Percentiles rank a stretch among this genome's conserved stretches.
These are phyloP conservation scores for Saprolegnia diclina DNA, from an alignment of 352 stramenopile genomes.

Conservation along the genomic window DNA sequence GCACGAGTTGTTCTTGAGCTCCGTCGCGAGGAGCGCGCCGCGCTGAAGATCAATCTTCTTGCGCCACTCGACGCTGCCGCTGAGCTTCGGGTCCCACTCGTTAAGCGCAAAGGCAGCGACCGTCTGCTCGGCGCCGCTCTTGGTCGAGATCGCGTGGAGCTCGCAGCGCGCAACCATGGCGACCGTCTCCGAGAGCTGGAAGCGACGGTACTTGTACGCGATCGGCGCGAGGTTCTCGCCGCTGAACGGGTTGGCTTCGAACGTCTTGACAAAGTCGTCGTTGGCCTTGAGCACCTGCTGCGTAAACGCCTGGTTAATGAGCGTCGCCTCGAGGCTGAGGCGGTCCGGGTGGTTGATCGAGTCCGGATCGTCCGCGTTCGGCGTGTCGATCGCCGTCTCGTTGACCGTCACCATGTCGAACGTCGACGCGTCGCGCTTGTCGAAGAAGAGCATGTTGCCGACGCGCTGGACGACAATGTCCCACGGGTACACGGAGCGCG, in stretches of 20 bases:
- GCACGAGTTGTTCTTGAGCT: conserved; percentile 99
- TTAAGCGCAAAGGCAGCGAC: conserved; percentile 96
- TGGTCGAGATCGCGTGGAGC: conserved; percentile 87
- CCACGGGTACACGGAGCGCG: conserved; percentile 95
- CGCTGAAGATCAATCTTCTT: conserved; percentile 96
- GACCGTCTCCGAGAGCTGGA: conserved; percentile 85
- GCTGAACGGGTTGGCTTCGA: conserved; percentile 91
- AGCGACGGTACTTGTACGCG: conserved; percentile 97
- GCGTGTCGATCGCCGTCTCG: conserved; percentile 92
- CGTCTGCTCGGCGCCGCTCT: conserved; percentile 86
- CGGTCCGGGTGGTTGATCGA: conserved; percentile 95
- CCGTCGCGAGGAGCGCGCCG: conserved; percentile 94
- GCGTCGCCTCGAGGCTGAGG: conserved; percentile 94
- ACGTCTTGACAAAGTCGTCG: conserved; percentile 47
- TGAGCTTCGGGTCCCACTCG: conserved; percentile 94
- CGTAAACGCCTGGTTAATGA: conserved; percentile 99
- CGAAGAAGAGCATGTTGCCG: conserved; percentile 95
- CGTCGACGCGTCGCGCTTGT: conserved; percentile 93
- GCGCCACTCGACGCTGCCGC: conserved; percentile 86
- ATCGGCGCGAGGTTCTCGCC: conserved; percentile 91
- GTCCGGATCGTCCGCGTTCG: conserved; percentile 73
- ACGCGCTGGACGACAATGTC: conserved; percentile 92
- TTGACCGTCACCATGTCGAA: conserved; percentile 95
- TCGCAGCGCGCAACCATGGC: conserved; percentile 92
- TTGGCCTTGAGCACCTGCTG: conserved; percentile 91